Percentiles rank a stretch among this genome's conserved stretches.
These are phyloP conservation scores for Ceratocystis albifundus DNA, from an alignment of 2,329 filamentous ascomycete genomes.

Conservation along the genomic window DNA sequence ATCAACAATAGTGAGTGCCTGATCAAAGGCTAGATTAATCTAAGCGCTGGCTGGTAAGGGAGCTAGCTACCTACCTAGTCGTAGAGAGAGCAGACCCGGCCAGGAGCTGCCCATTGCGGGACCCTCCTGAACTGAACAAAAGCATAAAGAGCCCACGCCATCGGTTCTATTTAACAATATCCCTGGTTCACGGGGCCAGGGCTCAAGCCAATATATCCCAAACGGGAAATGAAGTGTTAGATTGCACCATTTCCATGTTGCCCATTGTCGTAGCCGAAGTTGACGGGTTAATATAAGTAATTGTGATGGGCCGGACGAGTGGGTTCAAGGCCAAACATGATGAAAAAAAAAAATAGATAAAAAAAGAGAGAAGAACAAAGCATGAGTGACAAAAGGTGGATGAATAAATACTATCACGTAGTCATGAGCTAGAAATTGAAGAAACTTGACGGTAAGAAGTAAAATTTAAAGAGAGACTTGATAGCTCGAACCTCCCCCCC, in stretches of 20 bases:
- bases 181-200: background rate
- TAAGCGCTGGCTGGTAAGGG: too few species aligned
- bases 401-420: too few species aligned
- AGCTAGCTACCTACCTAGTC: too few species aligned
- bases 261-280: slow-evolving; percentile 2
- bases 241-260: background rate
- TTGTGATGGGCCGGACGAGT: background rate
- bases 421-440: background rate
- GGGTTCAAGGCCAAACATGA: background rate
- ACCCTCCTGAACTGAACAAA: background rate
- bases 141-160: background rate
- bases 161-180: background rate
- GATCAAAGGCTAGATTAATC: background rate
- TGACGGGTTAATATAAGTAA: background rate
- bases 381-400: too few species aligned
- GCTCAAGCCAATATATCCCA: slow-evolving; percentile 7
- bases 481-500: background rate
- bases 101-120: too few species aligned
- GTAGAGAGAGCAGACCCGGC: too few species aligned
- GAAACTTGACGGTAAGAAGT: background rate
- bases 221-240: background rate
- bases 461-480: background rate
- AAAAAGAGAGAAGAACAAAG: background rate
- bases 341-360: background rate
- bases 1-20: background rate